Evolutionary conservation across 1,284 basidiomycete genomes (phyloP).

Genomic region (Vanrija sp.): DNA sequence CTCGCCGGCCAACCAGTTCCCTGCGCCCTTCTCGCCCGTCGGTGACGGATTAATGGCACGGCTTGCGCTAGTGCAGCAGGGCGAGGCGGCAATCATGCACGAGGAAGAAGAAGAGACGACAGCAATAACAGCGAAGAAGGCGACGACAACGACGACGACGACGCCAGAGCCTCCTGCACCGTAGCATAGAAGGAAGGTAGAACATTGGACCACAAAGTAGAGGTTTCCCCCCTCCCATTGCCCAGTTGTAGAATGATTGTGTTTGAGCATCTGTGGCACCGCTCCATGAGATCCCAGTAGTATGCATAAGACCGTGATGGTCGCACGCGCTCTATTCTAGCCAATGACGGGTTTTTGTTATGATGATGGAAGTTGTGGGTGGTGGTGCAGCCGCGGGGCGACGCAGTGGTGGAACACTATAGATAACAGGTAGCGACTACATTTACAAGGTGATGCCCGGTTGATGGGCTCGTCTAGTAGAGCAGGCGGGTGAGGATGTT

Average conservation of each 20-base stretch:
- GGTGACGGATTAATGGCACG: constrained; percentile 13
- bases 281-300: too few species aligned
- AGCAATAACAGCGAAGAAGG: too few species aligned
- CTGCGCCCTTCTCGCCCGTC: background rate
- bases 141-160: too few species aligned
- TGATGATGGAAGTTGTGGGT: background rate
- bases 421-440: constrained; percentile 1
- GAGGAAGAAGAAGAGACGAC: background rate
- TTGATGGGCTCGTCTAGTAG: constrained; percentile 30
- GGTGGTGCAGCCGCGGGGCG: background rate
- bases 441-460: constrained; percentile 5
- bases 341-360: too few species aligned
- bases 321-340: too few species aligned
- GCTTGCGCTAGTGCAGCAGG: constrained; percentile 6
- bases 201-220: too few species aligned
- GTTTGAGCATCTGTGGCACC: too few species aligned
- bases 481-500: constrained; percentile 87
- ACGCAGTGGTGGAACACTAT: constrained; percentile 10
- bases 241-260: too few species aligned
- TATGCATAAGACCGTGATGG: too few species aligned
- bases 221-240: too few species aligned
- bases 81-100: background rate
- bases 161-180: too few species aligned
- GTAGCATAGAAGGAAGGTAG: too few species aligned
- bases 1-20: background rate